Evolutionary conservation across 495 filamentous ascomycete species (phyloP).

Genomic region (Lindgomyces ingoldianus): DNA sequence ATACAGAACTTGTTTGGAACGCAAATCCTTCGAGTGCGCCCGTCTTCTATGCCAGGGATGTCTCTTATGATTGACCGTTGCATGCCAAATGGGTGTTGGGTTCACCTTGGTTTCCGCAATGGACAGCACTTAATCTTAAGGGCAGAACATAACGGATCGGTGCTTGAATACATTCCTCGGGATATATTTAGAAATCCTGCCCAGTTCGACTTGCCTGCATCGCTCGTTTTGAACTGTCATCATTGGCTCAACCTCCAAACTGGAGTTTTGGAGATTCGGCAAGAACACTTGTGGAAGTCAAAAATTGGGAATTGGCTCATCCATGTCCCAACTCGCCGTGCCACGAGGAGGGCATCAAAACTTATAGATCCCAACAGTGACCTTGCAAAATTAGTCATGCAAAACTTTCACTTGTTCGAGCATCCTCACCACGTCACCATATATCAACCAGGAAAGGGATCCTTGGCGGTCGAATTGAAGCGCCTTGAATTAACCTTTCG

Average conservation of each 20-base stretch:
- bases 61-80: conserved; percentile 44
- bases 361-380: conserved; percentile 37
- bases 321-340: conserved; percentile 32
- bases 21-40: conserved; percentile 51
- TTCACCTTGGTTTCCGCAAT: conserved; percentile 55
- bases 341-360: neutral
- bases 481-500: conserved; percentile 39
- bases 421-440: conserved; percentile 26
- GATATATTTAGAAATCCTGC: conserved; percentile 34
- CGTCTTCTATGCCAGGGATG: conserved; percentile 52
- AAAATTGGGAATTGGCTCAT: conserved; percentile 37
- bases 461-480: conserved; percentile 34
- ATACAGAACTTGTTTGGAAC: conserved; percentile 54
- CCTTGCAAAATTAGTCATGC: conserved; percentile 17
- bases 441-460: conserved; percentile 16
- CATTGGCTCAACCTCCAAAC: conserved; percentile 41
- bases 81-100: conserved; percentile 40
- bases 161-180: conserved; percentile 46
- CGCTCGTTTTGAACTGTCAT: conserved; percentile 32
- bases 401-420: conserved; percentile 37
- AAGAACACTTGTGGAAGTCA: conserved; percentile 31
- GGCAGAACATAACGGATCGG: conserved; percentile 16
- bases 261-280: conserved; percentile 41
- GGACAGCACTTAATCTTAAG: neutral
- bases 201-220: conserved; percentile 35